These are phyloP conservation scores for Acacia confusa DNA, from an alignment of 306 rosid genomes.

Conservation along the genomic window DNA sequence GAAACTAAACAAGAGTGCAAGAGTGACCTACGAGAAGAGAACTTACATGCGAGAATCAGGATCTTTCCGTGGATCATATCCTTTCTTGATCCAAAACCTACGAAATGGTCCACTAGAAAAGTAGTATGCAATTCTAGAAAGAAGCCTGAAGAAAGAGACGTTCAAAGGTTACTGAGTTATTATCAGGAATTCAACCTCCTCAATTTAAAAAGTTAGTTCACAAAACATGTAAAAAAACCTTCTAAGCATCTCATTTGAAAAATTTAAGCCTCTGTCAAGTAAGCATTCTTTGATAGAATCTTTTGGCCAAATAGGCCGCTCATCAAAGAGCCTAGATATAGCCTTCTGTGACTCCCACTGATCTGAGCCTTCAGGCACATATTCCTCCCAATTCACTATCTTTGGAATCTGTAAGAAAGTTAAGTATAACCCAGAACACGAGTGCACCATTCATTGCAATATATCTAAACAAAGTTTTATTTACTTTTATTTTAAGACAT, in stretches of 20 bases:
- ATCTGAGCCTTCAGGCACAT: constrained; percentile 67
- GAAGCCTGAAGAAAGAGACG: constrained; percentile 66
- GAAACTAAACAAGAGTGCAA: constrained; percentile 24
- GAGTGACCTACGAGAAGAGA: constrained; percentile 16
- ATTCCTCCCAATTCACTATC: constrained; percentile 86
- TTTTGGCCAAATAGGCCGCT: constrained; percentile 88
- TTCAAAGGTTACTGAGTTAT: constrained; percentile 24
- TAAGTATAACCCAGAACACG: constrained; percentile 51
- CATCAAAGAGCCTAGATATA: constrained; percentile 74
- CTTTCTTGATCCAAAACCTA: constrained; percentile 92
- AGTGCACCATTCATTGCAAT: constrained; percentile 26
- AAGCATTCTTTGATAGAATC: constrained; percentile 59
- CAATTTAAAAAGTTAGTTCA: constrained; percentile 24
- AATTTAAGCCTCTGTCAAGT: constrained; percentile 65
- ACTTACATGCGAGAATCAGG: constrained; percentile 80
- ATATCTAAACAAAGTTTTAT: not conserved
- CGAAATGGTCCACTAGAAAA: constrained; percentile 92
- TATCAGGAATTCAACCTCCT: constrained; percentile 22
- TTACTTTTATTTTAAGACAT: not conserved
- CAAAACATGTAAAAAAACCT: constrained; percentile 50
- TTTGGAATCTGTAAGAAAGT: constrained; percentile 85
- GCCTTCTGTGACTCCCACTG: constrained; percentile 85
- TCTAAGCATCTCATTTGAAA: constrained; percentile 61
- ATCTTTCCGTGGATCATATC: constrained; percentile 93
- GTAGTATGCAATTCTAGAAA: constrained; percentile 88